Evolutionary conservation across 345 rosid genomes (phyloP), one percentile per base, ranked within the genome.

Genomic region (Eucalyptus tenuipes): DNA sequence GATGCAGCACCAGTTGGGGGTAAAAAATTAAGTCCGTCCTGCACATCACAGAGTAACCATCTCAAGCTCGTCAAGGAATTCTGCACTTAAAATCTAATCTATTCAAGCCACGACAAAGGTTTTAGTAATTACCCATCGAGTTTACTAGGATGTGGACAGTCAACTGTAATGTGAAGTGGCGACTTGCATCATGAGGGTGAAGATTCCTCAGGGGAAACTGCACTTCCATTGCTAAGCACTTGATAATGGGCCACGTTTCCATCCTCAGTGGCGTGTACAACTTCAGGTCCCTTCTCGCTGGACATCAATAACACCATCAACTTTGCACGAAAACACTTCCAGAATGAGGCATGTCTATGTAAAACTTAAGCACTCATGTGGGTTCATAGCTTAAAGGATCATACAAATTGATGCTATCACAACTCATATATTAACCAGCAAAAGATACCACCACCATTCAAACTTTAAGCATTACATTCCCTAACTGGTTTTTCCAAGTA

Each of bases 201-300:
- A 52, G 88, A 47, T 17, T 87, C 75, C 27, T 55, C 79, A 13
- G 71, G 81, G 37, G 89, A 64, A 22, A 86, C 87, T 53, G 80
- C 88, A 86, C 64, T 88, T 81, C 85, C 92, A 49, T 68, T 52
- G 88, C 86, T 82, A 71, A 93, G 92, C 49, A 53, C 50, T 79
- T 92, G 90, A 66, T 91, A 93, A 24, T 86, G 87, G 48, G 44
- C 48, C 16, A 68, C 44, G 82, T 86, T 68, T 29, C 71, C 90
- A 53, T 87, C 88, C 89, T 75, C 93, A 7, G 27, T 37, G 81
- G 87, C 40, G 3, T 84, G 37, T 45, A 31, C 13, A 25, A 87
- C 66, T 66, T 12, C 88, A 13, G 90, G 44, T 85, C 90, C 89
- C 92, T 91, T 91, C 85, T 85, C 91, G 6, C 93, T 92, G 87